Evolutionary conservation across 2,329 filamentous ascomycete species (phyloP), one percentile per base, ranked within the genome.

Genomic region (Botryotinia globosa): DNA sequence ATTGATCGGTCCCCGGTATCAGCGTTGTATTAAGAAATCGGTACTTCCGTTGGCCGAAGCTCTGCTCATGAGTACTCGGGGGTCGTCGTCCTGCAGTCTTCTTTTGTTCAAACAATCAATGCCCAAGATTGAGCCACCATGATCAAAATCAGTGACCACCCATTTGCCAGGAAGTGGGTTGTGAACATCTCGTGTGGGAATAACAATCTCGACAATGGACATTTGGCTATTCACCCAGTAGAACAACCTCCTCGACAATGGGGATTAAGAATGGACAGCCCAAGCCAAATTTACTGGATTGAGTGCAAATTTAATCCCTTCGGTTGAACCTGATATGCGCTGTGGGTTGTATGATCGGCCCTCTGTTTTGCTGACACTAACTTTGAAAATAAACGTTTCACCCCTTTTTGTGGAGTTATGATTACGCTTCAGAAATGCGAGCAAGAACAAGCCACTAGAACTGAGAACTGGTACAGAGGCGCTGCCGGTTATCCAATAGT

Each of bases 61-160:
- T 54, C n/a, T 54, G n/a, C 25, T 18, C 16, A 54, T 29, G 12
- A 54, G 51, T 54, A 54, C 16, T 54, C 51, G 0, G 12, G n/a
- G 14, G 6, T 54, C 6, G 51, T 1, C 6, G 14, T 2, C 1
- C 2, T 2, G 2, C 25, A 3, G 5, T 3, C 6, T 16, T 0
- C 3, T 3, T 18, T 29, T 54, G 5, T 12, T 54, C 8, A 29
- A 18, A 54, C 51, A 29, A 16, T 54, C 51, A 12, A 54, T 29
- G 51, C n/a, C 51, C 51, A 54, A 54, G 51, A 54, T 54, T 3
- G 25, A 54, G 51, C 51, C 51, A 54, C n/a, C 12, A 54, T 54
- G 12, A 54, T 3, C 51, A 14, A n/a, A 29, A 54, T 29, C 14
- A 29, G 10, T n/a, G n/a, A 29, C 12, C 25, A 54, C 25, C 51